Percentiles rank a stretch among this genome's conserved stretches.
These are phyloP conservation scores for Firmiana major DNA, from an alignment of 345 rosid species.

Conservation along the genomic window DNA sequence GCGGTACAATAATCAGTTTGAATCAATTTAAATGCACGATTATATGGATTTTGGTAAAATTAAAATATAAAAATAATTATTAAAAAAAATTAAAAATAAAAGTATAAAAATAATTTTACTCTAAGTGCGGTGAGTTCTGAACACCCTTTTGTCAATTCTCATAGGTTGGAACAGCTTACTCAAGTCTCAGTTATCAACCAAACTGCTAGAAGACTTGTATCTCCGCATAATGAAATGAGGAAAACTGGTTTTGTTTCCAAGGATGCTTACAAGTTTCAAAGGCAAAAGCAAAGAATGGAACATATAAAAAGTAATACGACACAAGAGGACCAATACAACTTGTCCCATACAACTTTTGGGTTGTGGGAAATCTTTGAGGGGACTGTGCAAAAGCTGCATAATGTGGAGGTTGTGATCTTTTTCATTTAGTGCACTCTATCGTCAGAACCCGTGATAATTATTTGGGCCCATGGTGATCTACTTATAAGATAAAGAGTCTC, in stretches of 20 bases:
- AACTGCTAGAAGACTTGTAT: background rate
- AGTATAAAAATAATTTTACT: too few relatives aligned
- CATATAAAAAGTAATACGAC: background rate
- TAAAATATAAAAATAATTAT: too few relatives aligned
- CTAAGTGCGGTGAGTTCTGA: too few relatives aligned
- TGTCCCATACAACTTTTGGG: background rate
- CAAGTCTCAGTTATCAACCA: background rate
- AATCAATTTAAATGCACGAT: too few relatives aligned
- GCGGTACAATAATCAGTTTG: background rate
- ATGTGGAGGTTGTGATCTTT: background rate
- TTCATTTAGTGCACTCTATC: background rate
- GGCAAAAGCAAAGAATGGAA: background rate
- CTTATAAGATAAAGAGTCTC: background rate
- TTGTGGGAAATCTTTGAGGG: conserved; percentile 6
- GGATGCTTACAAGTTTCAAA: background rate
- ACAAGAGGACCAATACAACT: conserved; percentile 1
- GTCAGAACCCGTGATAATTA: background rate
- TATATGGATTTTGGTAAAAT: too few relatives aligned
- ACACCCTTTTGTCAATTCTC: conserved; percentile 8
- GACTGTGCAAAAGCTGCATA: background rate
- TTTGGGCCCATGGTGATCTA: background rate
- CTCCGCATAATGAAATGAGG: conserved; percentile 1
- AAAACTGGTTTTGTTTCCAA: background rate
- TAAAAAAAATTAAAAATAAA: too few relatives aligned
- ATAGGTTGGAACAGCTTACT: background rate